Evolutionary conservation across 805 yeast genomes (phyloP).

Genomic region (Kuraishia capsulata): DNA sequence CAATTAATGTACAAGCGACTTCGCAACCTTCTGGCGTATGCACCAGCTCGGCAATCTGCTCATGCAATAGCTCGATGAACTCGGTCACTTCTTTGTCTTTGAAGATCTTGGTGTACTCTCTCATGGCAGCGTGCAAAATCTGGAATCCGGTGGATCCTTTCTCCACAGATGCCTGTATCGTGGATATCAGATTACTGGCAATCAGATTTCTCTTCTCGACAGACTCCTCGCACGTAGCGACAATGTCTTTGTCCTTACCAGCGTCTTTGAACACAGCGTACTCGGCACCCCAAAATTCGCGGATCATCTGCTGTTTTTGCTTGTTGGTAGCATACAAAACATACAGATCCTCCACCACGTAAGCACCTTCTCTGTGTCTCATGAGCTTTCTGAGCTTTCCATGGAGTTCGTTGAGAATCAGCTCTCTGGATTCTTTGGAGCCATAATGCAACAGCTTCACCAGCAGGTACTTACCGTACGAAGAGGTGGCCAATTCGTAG

Average conservation of each 20-base stretch:
- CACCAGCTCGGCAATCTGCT: slow-evolving; percentile 88
- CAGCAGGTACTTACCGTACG: slow-evolving; percentile 88
- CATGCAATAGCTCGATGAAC: slow-evolving; percentile 72
- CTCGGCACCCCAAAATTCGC: slow-evolving; percentile 96
- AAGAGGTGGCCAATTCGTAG: slow-evolving; percentile 78
- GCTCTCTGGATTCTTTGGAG: slow-evolving; percentile 65
- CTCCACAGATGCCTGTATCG: slow-evolving; percentile 84
- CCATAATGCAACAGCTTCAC: slow-evolving; percentile 91
- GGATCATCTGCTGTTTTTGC: slow-evolving; percentile 83
- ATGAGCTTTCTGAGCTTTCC: slow-evolving; percentile 86
- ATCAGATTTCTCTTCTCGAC: slow-evolving; percentile 74
- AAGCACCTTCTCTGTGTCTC: slow-evolving; percentile 98
- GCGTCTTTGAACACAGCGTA: slow-evolving; percentile 82
- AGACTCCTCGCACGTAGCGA: slow-evolving; percentile 56
- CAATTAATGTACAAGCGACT: slow-evolving; percentile 75
- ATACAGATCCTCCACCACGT: slow-evolving; percentile 89
- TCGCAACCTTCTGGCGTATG: slow-evolving; percentile 94
- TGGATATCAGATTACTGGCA: slow-evolving; percentile 66
- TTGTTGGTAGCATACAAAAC: slow-evolving; percentile 76
- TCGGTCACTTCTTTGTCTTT: slow-evolving; percentile 65
- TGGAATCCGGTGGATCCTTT: slow-evolving; percentile 97
- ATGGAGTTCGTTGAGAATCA: slow-evolving; percentile 75
- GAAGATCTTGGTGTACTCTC: slow-evolving; percentile 70
- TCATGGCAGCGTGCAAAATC: slow-evolving; percentile 93
- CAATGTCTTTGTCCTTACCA: slow-evolving; percentile 52